These are phyloP conservation scores for Colletotrichum sp. DNA, from an alignment of 2,329 filamentous ascomycete genomes.

Conservation along the genomic window DNA sequence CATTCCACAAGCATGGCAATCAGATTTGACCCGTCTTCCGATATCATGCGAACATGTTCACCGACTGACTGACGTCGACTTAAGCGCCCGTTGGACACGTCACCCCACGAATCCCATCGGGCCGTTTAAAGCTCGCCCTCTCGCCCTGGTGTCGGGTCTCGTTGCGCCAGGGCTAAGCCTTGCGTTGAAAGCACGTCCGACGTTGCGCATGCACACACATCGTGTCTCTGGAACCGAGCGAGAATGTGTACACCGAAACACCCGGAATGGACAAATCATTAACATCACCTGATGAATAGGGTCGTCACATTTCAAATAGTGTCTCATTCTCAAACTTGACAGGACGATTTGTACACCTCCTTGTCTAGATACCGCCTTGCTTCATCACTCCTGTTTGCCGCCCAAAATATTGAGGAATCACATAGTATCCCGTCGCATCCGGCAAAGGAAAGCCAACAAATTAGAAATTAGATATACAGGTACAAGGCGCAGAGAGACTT, in stretches of 20 bases:
- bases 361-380: neutral
- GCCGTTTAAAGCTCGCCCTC: constrained; percentile 7
- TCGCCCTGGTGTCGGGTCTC: constrained; percentile 15
- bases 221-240: neutral
- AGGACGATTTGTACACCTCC: neutral
- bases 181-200: neutral
- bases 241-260: neutral
- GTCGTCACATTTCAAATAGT: neutral
- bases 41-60: neutral
- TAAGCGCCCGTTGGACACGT: constrained; percentile 17
- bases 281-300: neutral
- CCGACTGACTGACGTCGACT: constrained; percentile 18
- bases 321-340: constrained; percentile 1
- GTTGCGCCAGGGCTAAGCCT: neutral
- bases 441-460: neutral
- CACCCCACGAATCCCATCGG: neutral
- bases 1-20: neutral
- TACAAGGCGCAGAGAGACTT: no score
- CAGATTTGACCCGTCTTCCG: neutral
- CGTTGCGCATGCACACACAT: neutral
- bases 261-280: neutral
- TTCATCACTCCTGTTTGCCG: neutral
- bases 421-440: neutral
- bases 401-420: neutral
- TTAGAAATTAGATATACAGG: neutral